Percentiles rank a stretch among this genome's conserved stretches.
phyloP scores from a whole-genome alignment of 2,329 filamentous ascomycete genomes.

The Chrysosporium keratinophilum region DNA sequence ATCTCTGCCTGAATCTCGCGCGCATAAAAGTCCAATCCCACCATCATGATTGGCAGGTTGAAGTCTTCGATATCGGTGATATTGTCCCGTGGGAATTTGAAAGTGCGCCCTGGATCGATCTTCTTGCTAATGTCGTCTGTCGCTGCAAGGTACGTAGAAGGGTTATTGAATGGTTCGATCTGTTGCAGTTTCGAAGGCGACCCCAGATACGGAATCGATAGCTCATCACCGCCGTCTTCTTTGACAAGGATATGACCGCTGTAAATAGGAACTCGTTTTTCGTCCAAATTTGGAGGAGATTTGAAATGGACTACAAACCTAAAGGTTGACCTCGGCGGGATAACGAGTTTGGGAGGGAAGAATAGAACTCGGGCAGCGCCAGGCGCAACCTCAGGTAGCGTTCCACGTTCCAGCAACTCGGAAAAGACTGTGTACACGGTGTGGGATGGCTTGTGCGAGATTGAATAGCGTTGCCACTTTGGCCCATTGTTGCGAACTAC shows the following conservation, averaged over 20 bases:
- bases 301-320: not conserved
- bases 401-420: not conserved
- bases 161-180: slow-evolving; percentile 24
- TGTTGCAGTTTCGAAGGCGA: slow-evolving; percentile 42
- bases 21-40: slow-evolving; percentile 6
- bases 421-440: slow-evolving; percentile 7
- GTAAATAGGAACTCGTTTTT: slow-evolving; percentile 8
- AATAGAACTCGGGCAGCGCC: not conserved
- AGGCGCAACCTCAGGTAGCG: slow-evolving; percentile 1
- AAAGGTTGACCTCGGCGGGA: not conserved
- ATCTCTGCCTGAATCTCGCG: slow-evolving; percentile 6
- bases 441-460: slow-evolving; percentile 5
- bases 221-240: not conserved
- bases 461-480: not conserved
- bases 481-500: slow-evolving; percentile 3
- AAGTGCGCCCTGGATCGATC: not conserved
- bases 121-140: slow-evolving; percentile 4
- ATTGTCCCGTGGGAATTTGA: slow-evolving; percentile 8
- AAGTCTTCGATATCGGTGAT: slow-evolving; percentile 16
- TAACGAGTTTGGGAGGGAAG: not conserved
- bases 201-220: slow-evolving; percentile 34
- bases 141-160: not conserved
- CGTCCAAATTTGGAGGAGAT: not conserved
- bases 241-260: slow-evolving; percentile 8
- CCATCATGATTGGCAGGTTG: slow-evolving; percentile 49